These are phyloP conservation scores for Salicornia ramosissima DNA, from an alignment of 148 eudicot species.

Conservation along the genomic window DNA sequence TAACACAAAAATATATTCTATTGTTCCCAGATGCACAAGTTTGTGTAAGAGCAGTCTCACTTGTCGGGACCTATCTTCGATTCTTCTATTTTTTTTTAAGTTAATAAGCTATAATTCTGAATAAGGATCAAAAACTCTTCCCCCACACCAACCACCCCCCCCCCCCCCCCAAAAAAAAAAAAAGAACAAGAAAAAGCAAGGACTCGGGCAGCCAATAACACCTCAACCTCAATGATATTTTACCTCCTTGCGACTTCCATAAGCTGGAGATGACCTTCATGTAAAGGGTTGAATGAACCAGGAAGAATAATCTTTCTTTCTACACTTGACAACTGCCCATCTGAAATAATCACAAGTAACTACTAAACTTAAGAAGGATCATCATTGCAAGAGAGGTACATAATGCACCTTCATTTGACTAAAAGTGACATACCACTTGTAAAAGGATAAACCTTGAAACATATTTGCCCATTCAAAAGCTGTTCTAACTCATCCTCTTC, in stretches of 20 bases:
- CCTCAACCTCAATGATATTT: constrained; percentile 2
- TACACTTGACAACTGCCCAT: constrained; percentile 26
- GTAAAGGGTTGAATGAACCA: constrained; percentile 94
- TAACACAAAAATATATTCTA: no score
- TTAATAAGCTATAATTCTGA: no score
- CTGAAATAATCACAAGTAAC: constrained; percentile 43
- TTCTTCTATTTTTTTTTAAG: no score
- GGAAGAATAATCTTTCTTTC: constrained; percentile 81
- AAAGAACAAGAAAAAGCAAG: not conserved
- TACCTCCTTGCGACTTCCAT: constrained; percentile 87
- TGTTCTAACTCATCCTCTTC: constrained; percentile 87
- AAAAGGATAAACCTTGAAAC: constrained; percentile 76
- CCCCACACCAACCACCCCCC: no score
- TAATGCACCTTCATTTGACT: not conserved
- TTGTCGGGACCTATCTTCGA: no score
- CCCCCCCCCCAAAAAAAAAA: no score
- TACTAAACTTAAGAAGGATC: constrained; percentile 15
- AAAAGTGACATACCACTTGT: constrained; percentile 50
- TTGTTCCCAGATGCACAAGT: no score
- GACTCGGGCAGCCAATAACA: not conserved
- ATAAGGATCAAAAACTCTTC: no score
- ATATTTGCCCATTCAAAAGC: constrained; percentile 66
- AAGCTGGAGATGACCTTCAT: constrained; percentile 88
- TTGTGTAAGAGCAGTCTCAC: no score
- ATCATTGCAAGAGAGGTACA: not conserved